Base-by-base conservation (phyloP, 345 rosid genomes). In the Rubroshorea leprosula region DNA sequence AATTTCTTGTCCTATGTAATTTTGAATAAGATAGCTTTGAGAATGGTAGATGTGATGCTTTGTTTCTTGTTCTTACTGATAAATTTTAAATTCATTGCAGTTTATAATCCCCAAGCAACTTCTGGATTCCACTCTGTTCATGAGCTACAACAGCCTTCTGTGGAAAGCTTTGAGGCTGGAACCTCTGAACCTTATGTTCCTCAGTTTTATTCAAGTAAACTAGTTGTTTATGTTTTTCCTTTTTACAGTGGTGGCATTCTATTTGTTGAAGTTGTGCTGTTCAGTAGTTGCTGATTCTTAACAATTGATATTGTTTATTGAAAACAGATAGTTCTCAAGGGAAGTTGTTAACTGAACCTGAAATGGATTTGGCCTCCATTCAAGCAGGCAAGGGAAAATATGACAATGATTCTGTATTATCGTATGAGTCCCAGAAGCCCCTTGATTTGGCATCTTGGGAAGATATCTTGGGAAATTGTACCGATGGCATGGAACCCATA, bases 381-480 rank as follows among this genome's bases (percentile, higher is more conserved):
- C 73, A 58, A 55, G 58, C 70, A 35, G 80, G 69, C 62, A 77
- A 72, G 62, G 35, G 62, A 54, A 78, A 51, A 76, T 65, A 63
- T 19, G 44, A 45, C 49, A 67, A 58, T 56, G 75, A 57, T 54
- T 63, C 76, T 73, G 84, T 59, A 49, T 65, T 62, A 68, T 58
- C 79, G 56, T 71, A 70, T 78, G 81, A 77, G 67, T 31, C 80
- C 65, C 79, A 41, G 27, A 76, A 77, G 47, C 72, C 76, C 62
- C 74, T 66, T 72, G 90, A 77, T 51, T 69, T 80, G 41, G 71
- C 79, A 41, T 71, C 81, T 43, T 86, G 95, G 98, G 89, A 81
- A 73, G 82, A 80, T 59, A 69, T 70, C 56, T 54, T 80, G 46
- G 79, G 70, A 65, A 79, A 71, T 57, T 63, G 68, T 80, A 49